A percentile compares a stretch with the other conserved stretches of the same genome.
Evolutionary conservation across 2,329 filamentous ascomycete species (phyloP).

Genomic region (Pyrenochaeta sp.): DNA sequence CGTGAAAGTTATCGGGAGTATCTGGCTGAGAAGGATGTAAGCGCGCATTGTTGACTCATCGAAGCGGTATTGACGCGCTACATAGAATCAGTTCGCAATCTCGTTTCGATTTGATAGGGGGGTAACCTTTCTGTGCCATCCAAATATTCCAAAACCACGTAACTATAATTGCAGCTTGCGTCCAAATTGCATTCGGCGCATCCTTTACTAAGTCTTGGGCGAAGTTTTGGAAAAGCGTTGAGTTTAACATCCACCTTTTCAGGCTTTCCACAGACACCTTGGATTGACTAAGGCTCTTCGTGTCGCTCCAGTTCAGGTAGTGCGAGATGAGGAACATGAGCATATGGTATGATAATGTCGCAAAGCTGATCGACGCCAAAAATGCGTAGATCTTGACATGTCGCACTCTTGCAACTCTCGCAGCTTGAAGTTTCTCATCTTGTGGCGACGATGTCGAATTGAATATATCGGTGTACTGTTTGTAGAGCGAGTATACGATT

Average conservation of each 20-base stretch:
- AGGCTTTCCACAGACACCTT: constrained; percentile 10
- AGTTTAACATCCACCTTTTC: constrained; percentile 40
- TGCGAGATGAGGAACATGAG: constrained; percentile 39
- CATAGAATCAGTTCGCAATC: constrained; percentile 8
- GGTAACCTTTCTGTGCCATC: constrained; percentile 35
- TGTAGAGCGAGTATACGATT: constrained; percentile 27
- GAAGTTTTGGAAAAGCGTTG: constrained; percentile 38
- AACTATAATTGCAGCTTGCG: constrained; percentile 33
- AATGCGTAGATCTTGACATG: constrained; percentile 40
- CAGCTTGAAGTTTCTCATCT: constrained; percentile 14
- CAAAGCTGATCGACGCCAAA: constrained; percentile 39
- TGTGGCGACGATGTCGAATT: neutral
- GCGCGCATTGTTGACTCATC: constrained; percentile 19
- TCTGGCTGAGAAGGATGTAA: constrained; percentile 40
- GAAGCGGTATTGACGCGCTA: constrained; percentile 25
- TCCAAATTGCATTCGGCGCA: constrained; percentile 33
- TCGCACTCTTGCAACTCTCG: constrained; percentile 25
- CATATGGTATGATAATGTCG: constrained; percentile 42
- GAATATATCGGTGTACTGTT: constrained; percentile 23
- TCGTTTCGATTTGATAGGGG: neutral
- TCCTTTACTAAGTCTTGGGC: constrained; percentile 38
- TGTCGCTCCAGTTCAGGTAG: constrained; percentile 31
- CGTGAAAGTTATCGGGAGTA: constrained; percentile 40
- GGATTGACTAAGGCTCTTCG: constrained; percentile 1
- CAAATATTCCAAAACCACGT: constrained; percentile 45